A percentile compares a stretch with the other conserved stretches of the same genome.
Conservation (phyloP, 108 stramenopile genomes). For the Mediolabrus comicus region DNA sequence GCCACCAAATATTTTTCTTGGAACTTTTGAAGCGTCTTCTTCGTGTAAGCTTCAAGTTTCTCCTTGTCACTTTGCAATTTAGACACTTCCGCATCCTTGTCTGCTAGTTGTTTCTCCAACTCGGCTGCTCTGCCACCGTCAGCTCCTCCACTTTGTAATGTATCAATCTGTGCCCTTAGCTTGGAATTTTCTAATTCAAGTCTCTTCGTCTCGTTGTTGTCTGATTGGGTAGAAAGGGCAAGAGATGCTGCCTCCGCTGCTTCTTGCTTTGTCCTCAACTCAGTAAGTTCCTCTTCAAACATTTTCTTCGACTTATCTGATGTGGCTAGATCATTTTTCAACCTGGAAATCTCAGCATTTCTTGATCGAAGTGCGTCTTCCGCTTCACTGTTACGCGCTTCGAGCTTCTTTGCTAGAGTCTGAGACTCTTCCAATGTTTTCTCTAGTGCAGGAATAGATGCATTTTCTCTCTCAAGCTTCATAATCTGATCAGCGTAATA, state of each 20-base stretch:
- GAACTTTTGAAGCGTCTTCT: slow-evolving; percentile 90
- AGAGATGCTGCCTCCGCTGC: slow-evolving; percentile 54
- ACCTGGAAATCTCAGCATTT: slow-evolving; percentile 58
- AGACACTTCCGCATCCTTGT: slow-evolving; percentile 72
- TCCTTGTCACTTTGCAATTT: slow-evolving; percentile 89
- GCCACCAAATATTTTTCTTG: slow-evolving; percentile 95
- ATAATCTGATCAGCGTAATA: slow-evolving; percentile 79
- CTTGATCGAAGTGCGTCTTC: slow-evolving; percentile 46
- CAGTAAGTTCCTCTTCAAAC: slow-evolving; percentile 76
- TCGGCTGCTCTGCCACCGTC: slow-evolving; percentile 19
- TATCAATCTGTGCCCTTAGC: slow-evolving; percentile 64
- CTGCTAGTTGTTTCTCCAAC: slow-evolving; percentile 66
- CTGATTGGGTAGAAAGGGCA: slow-evolving; percentile 26
- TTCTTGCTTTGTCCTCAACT: slow-evolving; percentile 75
- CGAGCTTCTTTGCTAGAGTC: slow-evolving; percentile 40
- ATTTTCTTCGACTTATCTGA: slow-evolving; percentile 79
- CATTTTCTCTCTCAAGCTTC: slow-evolving; percentile 78
- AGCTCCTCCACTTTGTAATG: slow-evolving; percentile 36
- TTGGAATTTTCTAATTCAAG: slow-evolving; percentile 73
- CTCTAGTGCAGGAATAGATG: slow-evolving; percentile 63
- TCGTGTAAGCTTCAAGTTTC: slow-evolving; percentile 91
- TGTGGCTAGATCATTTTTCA: slow-evolving; percentile 60
- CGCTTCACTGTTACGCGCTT: slow-evolving; percentile 42
- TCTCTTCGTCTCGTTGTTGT: slow-evolving; percentile 71
- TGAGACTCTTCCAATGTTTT: slow-evolving; percentile 61